These are phyloP conservation scores for Komagataella pseudopastoris DNA, from an alignment of 805 yeast genomes.

Conservation along the genomic window DNA sequence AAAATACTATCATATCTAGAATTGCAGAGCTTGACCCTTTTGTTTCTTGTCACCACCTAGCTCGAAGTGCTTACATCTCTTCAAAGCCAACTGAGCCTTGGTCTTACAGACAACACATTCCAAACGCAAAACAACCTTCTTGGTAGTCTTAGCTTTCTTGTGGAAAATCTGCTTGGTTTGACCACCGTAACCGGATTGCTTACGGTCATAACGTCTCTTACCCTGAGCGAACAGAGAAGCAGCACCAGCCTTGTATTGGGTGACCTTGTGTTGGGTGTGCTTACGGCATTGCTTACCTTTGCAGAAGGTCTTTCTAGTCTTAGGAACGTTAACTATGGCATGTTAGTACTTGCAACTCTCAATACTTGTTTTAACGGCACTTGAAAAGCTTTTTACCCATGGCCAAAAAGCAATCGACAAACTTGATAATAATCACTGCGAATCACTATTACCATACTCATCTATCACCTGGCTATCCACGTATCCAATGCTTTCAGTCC, in stretches of 20 bases:
- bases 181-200: constrained; percentile 99
- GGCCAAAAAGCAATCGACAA: too few species aligned
- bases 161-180: constrained; percentile 99
- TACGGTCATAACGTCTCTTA: constrained; percentile 99
- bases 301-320: constrained; percentile 99
- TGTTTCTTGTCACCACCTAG: constrained; percentile 99
- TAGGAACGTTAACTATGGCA: constrained; percentile 91
- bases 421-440: neutral
- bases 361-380: neutral
- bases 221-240: constrained; percentile 99
- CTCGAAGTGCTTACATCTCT: constrained; percentile 99
- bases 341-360: neutral
- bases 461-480: neutral
- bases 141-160: constrained; percentile 99
- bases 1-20: constrained; percentile 35
- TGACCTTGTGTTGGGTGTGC: constrained; percentile 99
- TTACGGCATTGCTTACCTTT: constrained; percentile 98
- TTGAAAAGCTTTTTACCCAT: neutral
- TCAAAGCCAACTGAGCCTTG: constrained; percentile 93
- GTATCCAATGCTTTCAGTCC: neutral
- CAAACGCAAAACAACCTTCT: constrained; percentile 98
- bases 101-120: constrained; percentile 99
- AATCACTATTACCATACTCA: neutral
- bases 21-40: constrained; percentile 99
- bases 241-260: constrained; percentile 99